Evolutionary conservation across 805 yeast species (phyloP), one percentile per base, ranked within the genome.

Genomic region (Candida mattraensis): DNA sequence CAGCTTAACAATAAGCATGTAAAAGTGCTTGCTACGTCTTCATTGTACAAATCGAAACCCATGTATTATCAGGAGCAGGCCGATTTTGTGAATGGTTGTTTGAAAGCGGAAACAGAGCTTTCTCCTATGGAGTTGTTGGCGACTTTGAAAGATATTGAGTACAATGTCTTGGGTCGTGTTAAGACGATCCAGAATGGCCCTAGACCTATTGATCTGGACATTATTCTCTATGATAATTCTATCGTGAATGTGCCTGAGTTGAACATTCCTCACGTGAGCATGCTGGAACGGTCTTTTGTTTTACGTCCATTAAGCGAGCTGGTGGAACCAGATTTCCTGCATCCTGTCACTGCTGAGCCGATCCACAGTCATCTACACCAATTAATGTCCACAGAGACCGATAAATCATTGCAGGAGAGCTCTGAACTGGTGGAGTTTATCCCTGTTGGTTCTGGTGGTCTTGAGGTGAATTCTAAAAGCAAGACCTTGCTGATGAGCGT

Each of bases 161-260:
- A 87, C 50, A 67, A 77, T 6, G 72, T 72, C 10, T 65, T 89
- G 22, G 67, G 74, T 5, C 67, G 99, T 27, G 80, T 81, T 15
- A 93, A 93, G 56, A 63, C 78, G 27, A 71, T 87, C 47, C 89
- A 84, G 10, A 93, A 93, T 57, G 96, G 99, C 0, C 99, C 99
- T 7, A 69, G 99, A 39, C 65, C 86, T 9, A 84, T 93, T 35
- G 99, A 93, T 54, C 68, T 93, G 32, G 99, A 93, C 60, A 86
- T 93, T 10, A 48, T 91, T 10, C 62, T 91, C 15, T 91, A 78
- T 55, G 93, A 79, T 51, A 67, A 70, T 23, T 44, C 72, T 14
- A 67, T 79, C 7, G 42, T 83, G 28, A 82, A 81, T 55, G 64
- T 72, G 1, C 64, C 71, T 0, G 70, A 76, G 23, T 70, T 93